Evolutionary conservation across 768 basidiomycete species (phyloP).

Genomic region (Pholiota microspora): DNA sequence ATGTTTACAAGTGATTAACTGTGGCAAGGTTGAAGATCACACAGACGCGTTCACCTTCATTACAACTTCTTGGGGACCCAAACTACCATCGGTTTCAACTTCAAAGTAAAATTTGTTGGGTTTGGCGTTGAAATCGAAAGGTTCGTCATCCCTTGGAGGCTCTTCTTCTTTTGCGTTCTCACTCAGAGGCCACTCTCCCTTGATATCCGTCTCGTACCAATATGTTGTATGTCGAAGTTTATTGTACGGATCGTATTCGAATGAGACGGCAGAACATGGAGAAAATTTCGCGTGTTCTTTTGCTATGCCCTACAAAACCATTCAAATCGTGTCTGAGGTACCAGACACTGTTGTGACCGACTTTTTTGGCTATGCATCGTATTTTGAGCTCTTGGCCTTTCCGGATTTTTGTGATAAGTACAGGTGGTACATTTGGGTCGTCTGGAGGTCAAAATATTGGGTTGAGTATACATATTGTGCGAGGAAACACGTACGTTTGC

Average conservation of each 20-base stretch:
- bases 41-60: too few relatives aligned
- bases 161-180: constrained; percentile 87
- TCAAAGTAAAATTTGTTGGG: constrained; percentile 92
- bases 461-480: constrained; percentile 8
- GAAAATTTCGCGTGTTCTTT: constrained; percentile 99
- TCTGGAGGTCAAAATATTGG: constrained; percentile 38
- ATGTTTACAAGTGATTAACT: constrained; percentile 2
- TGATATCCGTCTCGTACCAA: constrained; percentile 86
- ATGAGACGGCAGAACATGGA: constrained; percentile 90
- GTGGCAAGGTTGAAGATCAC: too few relatives aligned
- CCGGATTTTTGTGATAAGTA: constrained; percentile 88
- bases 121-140: constrained; percentile 86
- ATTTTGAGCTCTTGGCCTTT: constrained; percentile 91
- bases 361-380: constrained; percentile 85
- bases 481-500: constrained; percentile 60
- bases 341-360: background rate
- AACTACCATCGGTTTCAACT: constrained; percentile 91
- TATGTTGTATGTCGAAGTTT: constrained; percentile 93
- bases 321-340: background rate
- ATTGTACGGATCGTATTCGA: constrained; percentile 98
- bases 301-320: constrained; percentile 73
- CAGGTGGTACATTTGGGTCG: constrained; percentile 60
- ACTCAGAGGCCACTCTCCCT: constrained; percentile 88
- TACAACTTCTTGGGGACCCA: constrained; percentile 86
- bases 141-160: constrained; percentile 71